Evolutionary conservation across 73 alveolate genomes (phyloP), one percentile per base, ranked within the genome.

Genomic region (Diophrys appendiculata): DNA sequence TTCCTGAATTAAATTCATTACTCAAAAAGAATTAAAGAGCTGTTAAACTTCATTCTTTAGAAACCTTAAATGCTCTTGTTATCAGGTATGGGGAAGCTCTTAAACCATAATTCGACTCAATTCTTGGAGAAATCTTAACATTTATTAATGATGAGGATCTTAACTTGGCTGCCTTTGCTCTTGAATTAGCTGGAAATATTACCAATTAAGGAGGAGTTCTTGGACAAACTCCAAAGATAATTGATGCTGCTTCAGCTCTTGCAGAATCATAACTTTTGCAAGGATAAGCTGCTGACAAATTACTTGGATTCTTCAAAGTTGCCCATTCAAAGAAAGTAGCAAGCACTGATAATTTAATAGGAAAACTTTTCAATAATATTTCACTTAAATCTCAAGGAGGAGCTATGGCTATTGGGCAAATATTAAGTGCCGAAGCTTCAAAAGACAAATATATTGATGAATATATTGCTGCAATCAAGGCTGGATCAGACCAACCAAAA

Each of bases 31-130:
- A 73, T 32, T 56, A 32, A 29, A 55, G 92, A 43, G 32, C 93
- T 0, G 80, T 91, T 67, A 85, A 91, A 80, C 82, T 87, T 52
- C 80, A 77, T 72, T 73, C 95, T 54, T 34, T 88, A 34, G 95
- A 91, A 52, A 87, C 92, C 0, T 88, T 91, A n/a, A 81, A 73
- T 60, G 77, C 85, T 8, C 74, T 87, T 33, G 85, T 91, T 43
- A 64, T 56, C 80, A 91, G 86, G 82, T 89, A 84, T 30, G 81
- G 91, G 26, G 29, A 84, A 24, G 24, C 34, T 14, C 54, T 77
- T 52, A 28, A 80, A 0, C 3, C 83, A 1, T 24, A 43, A 18
- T 52, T 74, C 30, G 56, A 70, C 27, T 32, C 54, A 1, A 75
- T 81, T 32, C 43, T 80, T 43, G 68, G 65, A 54, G 91, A 82